Base-by-base conservation (phyloP, 192 early-diverging fungal genomes). In the Coemansia sp. region DNA sequence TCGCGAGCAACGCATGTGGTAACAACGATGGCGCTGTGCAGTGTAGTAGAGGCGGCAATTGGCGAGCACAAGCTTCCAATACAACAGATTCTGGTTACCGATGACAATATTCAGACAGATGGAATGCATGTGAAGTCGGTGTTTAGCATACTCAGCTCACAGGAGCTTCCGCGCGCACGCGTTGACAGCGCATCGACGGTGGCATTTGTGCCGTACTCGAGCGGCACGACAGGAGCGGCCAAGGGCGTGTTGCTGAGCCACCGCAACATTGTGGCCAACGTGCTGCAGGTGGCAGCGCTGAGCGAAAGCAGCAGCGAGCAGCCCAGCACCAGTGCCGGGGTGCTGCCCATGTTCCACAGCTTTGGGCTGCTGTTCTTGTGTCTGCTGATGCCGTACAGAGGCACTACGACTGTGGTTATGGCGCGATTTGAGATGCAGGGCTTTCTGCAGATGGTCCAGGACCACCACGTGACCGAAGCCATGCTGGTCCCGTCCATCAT, bases 231-330 rank as follows among this genome's bases (percentile, higher is more conserved):
- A 2, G 89, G 89, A 2, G 43, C 68, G 19, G 74, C 83, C 62
- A 91, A 88, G 74, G 87, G 87, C 57, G 89, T 91, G 9, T 49
- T 80, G 31, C 85, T 86, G 0, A 87, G 86, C n/a, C 87, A 91
- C 57, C 79, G 74, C 66, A 91, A 91, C 72, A 81, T 91, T 53
- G 81, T 89, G 8, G 74, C 88, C 54, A 64, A 81, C 9, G 39
- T 74, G 37, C 86, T 57, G 16, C 29, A 57, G 16, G 55, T 27
- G 27, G 6, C 31, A 1, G 57, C 78, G 31, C 85, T 86, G 0
- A 87, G 86, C 23, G 86, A 89, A 59, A 75, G 73, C 68, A 89
- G 89, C 70, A 82, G 89, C 10, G 35, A 21, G 11, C n/a, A 47
- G 9, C 11, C 29, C 19, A 57, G 63, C 25, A 67, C 74, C 0